phyloP scores from a whole-genome alignment of 805 yeast species.

The Lachancea thermotolerans region DNA sequence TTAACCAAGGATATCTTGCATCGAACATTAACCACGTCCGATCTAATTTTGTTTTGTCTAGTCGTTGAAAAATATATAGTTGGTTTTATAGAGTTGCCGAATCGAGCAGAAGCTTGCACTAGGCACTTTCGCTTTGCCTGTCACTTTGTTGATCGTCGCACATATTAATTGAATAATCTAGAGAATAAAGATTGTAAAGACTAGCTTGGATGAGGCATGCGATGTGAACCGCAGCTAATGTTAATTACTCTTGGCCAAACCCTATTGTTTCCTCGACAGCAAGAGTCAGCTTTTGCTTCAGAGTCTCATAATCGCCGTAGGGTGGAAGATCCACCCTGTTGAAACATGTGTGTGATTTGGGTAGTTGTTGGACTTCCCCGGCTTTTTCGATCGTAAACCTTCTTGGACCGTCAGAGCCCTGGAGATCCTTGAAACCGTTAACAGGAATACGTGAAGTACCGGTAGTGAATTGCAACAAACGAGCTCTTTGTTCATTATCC shows the following conservation, averaged over 20 bases:
- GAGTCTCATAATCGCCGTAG: conserved; percentile 71
- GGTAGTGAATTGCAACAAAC: conserved; percentile 92
- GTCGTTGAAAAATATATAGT: neutral
- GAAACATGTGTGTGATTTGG: conserved; percentile 97
- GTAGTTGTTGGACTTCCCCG: conserved; percentile 86
- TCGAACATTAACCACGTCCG: no score
- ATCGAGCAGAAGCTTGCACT: no score
- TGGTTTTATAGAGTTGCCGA: neutral
- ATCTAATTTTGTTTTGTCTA: no score
- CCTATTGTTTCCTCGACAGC: conserved; percentile 99
- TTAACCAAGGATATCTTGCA: no score
- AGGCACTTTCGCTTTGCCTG: no score
- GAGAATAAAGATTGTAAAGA: neutral
- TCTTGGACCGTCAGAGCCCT: conserved; percentile 99
- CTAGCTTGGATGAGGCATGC: neutral
- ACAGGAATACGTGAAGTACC: conserved; percentile 99
- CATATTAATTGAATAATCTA: conserved; percentile 1
- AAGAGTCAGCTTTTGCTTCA: conserved; percentile 84
- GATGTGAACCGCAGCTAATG: neutral
- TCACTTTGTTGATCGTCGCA: neutral
- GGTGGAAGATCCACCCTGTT: conserved; percentile 98
- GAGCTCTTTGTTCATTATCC: conserved; percentile 95
- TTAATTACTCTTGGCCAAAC: conserved; percentile 81
- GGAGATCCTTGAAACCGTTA: conserved; percentile 96
- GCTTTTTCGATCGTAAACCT: conserved; percentile 98